phyloP scores from a whole-genome alignment of 2,329 filamentous ascomycete species.

The Taxawa tesnikishii region DNA sequence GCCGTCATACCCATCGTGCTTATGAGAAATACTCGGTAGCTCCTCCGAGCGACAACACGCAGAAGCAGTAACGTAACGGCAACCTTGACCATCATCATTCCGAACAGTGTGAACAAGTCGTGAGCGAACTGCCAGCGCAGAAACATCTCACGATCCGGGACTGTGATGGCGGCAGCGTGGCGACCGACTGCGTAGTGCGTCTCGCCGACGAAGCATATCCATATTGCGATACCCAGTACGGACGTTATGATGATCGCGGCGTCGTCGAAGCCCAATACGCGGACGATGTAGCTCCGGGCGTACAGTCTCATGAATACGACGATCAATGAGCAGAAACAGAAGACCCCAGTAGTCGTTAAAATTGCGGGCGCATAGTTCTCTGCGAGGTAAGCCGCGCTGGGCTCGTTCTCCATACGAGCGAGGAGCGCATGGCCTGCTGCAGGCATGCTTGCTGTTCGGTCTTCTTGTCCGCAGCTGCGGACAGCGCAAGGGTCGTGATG shows the following conservation, averaged over 20 bases:
- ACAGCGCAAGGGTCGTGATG: too few species aligned
- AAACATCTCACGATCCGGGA: conserved; percentile 22
- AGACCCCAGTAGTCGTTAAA: conserved; percentile 8
- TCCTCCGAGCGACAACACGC: conserved; percentile 26
- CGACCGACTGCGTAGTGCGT: conserved; percentile 34
- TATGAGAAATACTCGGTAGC: conserved; percentile 29
- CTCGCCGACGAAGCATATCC: conserved; percentile 33
- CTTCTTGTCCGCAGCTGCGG: too few species aligned
- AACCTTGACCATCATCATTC: conserved; percentile 33
- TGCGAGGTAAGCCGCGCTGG: too few species aligned
- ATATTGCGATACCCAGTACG: conserved; percentile 20
- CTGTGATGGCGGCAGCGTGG: conserved; percentile 21
- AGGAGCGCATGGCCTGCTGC: too few species aligned
- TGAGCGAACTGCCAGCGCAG: conserved; percentile 33
- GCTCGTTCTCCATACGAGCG: too few species aligned
- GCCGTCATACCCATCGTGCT: conserved; percentile 24
- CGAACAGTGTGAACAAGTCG: conserved; percentile 33
- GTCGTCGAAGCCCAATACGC: conserved; percentile 38
- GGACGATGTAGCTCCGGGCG: conserved; percentile 35
- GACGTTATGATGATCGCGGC: conserved; percentile 30
- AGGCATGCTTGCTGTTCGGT: too few species aligned
- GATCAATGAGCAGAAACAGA: conserved; percentile 7
- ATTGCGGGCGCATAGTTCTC: conserved; percentile 7
- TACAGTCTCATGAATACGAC: conserved; percentile 6
- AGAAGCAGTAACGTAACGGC: conserved; percentile 35